Base-by-base conservation (phyloP, 371 early-diverging fungal genomes). In the Mortierella sp. region DNA sequence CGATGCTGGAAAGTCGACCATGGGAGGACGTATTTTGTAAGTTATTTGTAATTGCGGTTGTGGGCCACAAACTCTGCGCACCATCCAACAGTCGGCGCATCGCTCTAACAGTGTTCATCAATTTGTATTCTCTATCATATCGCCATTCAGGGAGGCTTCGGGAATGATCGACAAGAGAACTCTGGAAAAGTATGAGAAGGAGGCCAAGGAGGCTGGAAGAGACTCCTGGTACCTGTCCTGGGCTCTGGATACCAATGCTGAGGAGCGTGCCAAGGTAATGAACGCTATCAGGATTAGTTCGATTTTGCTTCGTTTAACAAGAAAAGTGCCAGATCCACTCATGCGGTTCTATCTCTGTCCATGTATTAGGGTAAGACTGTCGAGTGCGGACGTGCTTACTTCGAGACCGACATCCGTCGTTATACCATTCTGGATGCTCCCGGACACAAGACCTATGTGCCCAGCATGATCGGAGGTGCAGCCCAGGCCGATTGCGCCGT, bases 1-100 rank as follows among this genome's bases (percentile, higher is more conserved):
- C 76, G 99, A 99, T 91, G 99, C 99, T 70, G 99, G 99, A 70
- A 99, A 99, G 85, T 98, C 99, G 6, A 99, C 99, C 46, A 95
- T 99, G 91, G 98, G 99, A 72, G 99, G 99, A 54, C 97, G 99
- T 82, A 92, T 99, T 51, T 86, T 99, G 84, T 92, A 85, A 67
- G 70, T 50, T 37, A 23, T n/a, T n/a, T n/a, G n/a, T n/a, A n/a
- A n/a, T n/a, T n/a, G n/a, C n/a, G n/a, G n/a, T n/a, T n/a, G n/a
- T n/a, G n/a, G n/a, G n/a, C n/a, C n/a, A n/a, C n/a, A n/a, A n/a
- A n/a, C 14, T 37, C 27, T 48, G 34, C 49, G 51, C 37, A 41
- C 26, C 12, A 46, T 48, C 14, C 26, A 3, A 19, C 11, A 14
- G n/a, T n/a, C n/a, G n/a, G n/a, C n/a, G n/a, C n/a, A n/a, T n/a